A percentile compares a stretch with the other conserved stretches of the same genome.
These are phyloP conservation scores for Collybia nuda DNA, from an alignment of 768 basidiomycete genomes.

Conservation along the genomic window DNA sequence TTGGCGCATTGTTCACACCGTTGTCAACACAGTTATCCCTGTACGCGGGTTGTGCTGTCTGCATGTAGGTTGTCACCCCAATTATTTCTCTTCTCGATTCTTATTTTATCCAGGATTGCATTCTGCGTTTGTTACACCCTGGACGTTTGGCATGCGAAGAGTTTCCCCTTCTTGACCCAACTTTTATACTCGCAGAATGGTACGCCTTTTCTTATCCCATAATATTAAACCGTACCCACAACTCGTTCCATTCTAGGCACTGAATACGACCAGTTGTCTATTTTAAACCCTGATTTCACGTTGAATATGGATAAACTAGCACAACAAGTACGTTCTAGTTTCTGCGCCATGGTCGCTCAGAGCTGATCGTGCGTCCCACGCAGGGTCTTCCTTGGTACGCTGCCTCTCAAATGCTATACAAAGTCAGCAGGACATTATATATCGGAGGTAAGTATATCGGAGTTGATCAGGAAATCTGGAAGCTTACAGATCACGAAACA, in stretches of 20 bases:
- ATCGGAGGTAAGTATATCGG: constrained; percentile 29
- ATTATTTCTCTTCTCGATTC: neutral
- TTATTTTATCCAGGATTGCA: constrained; percentile 26
- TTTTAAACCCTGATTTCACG: constrained; percentile 47
- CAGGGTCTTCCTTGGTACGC: constrained; percentile 42
- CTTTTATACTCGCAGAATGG: constrained; percentile 23
- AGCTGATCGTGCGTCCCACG: neutral
- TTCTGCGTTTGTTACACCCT: constrained; percentile 43
- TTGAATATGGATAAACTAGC: constrained; percentile 46
- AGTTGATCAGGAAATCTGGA: neutral
- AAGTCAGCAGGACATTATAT: constrained; percentile 35
- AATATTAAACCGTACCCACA: neutral
- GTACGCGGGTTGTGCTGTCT: constrained; percentile 42
- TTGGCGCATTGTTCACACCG: constrained; percentile 40
- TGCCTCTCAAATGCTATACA: constrained; percentile 39
- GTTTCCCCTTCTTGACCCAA: constrained; percentile 57
- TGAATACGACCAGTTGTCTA: constrained; percentile 47
- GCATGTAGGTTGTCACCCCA: constrained; percentile 29
- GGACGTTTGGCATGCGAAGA: constrained; percentile 58
- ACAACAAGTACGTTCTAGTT: constrained; percentile 17
- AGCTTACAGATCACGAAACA: neutral
- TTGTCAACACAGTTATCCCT: constrained; percentile 44
- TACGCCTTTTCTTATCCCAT: neutral
- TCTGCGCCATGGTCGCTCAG: constrained; percentile 2
- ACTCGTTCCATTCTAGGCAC: constrained; percentile 30